Conservation (phyloP, 2,329 filamentous ascomycete genomes). For the Alternaria ethzedia region DNA sequence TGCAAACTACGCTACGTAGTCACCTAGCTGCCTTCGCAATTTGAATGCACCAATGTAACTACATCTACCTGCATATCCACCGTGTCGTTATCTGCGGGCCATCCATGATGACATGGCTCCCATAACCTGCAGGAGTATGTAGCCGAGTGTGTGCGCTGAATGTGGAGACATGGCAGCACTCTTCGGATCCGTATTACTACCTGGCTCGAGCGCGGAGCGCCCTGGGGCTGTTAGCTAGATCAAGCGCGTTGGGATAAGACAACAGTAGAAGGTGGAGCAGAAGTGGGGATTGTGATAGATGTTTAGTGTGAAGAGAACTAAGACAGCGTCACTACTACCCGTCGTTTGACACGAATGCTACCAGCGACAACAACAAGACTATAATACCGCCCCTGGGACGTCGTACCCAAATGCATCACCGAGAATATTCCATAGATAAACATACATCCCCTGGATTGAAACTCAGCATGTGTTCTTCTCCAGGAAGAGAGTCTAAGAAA, state of each 20-base stretch:
- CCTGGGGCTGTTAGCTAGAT: neutral
- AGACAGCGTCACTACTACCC: neutral
- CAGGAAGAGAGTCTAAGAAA: neutral
- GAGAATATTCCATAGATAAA: neutral
- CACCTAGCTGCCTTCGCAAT: neutral
- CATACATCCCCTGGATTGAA: neutral
- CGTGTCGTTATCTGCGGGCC: neutral
- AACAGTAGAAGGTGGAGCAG: neutral
- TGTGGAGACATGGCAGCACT: neutral
- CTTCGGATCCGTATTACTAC: neutral
- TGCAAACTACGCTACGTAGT: neutral
- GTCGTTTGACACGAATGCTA: neutral
- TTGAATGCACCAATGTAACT: neutral
- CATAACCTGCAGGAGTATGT: neutral
- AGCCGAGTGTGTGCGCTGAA: neutral
- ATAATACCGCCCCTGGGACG: rapidly evolving
- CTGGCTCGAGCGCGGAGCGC: neutral
- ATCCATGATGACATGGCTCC: neutral
- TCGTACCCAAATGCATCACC: neutral
- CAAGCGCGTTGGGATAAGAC: neutral
- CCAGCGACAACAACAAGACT: neutral
- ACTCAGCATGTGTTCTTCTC: neutral
- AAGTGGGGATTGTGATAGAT: neutral
- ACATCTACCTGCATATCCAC: neutral
- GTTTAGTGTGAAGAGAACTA: neutral